These are phyloP conservation scores for Aschersonia sp. DNA, from an alignment of 2,329 filamentous ascomycete species.

Conservation along the genomic window DNA sequence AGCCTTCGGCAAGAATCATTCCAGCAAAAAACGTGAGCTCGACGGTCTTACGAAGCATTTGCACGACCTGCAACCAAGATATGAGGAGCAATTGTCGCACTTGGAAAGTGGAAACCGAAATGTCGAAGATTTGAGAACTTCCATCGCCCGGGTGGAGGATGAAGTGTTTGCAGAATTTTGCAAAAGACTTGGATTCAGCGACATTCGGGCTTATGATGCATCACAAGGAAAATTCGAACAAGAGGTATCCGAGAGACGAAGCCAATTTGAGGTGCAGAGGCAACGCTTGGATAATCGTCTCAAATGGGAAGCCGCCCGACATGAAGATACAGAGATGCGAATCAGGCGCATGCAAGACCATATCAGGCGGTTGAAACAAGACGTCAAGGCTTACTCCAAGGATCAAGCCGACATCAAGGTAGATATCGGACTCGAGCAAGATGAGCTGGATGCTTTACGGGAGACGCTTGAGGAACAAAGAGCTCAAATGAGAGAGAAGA, in stretches of 20 bases:
- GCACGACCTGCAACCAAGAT: conserved; percentile 63
- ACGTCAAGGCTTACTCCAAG: conserved; percentile 54
- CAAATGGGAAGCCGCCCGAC: conserved; percentile 39
- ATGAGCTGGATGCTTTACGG: conserved; percentile 61
- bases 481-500: conserved; percentile 51
- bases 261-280: conserved; percentile 74
- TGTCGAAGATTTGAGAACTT: conserved; percentile 37
- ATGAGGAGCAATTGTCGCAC: conserved; percentile 53
- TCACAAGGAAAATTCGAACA: conserved; percentile 88
- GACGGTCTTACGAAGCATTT: conserved; percentile 60
- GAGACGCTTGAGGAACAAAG: conserved; percentile 58
- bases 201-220: conserved; percentile 85
- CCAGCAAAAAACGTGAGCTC: conserved; percentile 72
- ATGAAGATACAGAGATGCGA: conserved; percentile 47
- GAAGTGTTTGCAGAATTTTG: conserved; percentile 79
- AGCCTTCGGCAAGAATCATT: conserved; percentile 67
- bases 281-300: conserved; percentile 52
- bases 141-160: conserved; percentile 74
- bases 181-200: conserved; percentile 67
- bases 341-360: conserved; percentile 54
- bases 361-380: conserved; percentile 48
- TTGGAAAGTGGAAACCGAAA: conserved; percentile 42
- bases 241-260: conserved; percentile 73
- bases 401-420: conserved; percentile 65
- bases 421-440: conserved; percentile 55